Evolutionary conservation across 1,139 yeast genomes (phyloP).

Genomic region (Kurtzmaniella quercitrusa): DNA sequence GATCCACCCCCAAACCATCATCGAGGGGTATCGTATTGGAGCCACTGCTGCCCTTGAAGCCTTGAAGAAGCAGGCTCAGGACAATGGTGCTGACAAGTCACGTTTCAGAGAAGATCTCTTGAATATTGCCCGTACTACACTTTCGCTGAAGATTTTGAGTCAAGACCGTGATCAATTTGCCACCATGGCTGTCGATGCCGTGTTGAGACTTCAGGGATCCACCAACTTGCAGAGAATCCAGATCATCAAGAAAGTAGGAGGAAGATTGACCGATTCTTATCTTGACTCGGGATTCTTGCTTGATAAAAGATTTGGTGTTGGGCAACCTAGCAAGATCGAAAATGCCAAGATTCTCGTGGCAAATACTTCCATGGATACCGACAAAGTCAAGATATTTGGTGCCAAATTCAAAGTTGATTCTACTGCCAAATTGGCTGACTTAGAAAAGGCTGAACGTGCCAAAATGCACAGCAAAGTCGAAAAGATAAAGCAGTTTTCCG

Average conservation of each 20-base stretch:
- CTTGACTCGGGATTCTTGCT: constrained; percentile 93
- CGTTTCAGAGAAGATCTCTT: constrained; percentile 73
- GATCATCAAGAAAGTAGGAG: constrained; percentile 90
- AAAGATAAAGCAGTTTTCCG: constrained; percentile 76
- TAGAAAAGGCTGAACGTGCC: constrained; percentile 91
- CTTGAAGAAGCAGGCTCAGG: constrained; percentile 71
- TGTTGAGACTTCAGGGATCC: constrained; percentile 84
- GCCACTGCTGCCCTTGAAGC: constrained; percentile 79
- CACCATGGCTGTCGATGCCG: constrained; percentile 89
- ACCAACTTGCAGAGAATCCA: constrained; percentile 95
- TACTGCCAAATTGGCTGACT: constrained; percentile 88
- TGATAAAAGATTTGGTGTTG: constrained; percentile 88
- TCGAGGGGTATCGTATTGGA: constrained; percentile 93
- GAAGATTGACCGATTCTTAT: constrained; percentile 85
- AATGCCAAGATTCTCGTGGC: constrained; percentile 89
- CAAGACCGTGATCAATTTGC: constrained; percentile 92
- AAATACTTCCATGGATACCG: constrained; percentile 96
- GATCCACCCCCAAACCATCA: constrained; percentile 96
- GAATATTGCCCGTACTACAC: constrained; percentile 87
- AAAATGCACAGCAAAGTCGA: constrained; percentile 91
- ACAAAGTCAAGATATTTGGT: constrained; percentile 94
- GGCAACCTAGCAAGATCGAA: constrained; percentile 82
- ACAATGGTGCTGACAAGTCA: constrained; percentile 58
- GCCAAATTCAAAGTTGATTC: constrained; percentile 97
- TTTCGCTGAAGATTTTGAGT: constrained; percentile 88